Evolutionary conservation across 2,329 filamentous ascomycete species (phyloP).

Genomic region (Alternaria viburni): DNA sequence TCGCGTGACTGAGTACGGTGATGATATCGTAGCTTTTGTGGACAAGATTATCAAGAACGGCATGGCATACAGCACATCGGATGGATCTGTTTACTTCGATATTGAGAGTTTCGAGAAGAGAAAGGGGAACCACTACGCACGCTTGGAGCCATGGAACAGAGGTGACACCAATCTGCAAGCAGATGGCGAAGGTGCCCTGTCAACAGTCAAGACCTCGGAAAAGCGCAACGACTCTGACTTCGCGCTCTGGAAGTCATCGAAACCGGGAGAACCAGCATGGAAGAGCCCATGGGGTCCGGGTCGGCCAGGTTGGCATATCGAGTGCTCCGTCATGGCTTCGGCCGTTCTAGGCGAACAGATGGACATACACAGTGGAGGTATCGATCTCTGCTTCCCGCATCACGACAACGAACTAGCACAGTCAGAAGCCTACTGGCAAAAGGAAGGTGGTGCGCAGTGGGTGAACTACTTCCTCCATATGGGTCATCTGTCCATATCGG

Average conservation of each 20-base stretch:
- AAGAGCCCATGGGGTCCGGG: conserved; percentile 85
- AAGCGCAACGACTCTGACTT: conserved; percentile 86
- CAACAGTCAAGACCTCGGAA: conserved; percentile 59
- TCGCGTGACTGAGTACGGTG: conserved; percentile 89
- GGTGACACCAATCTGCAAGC: conserved; percentile 83
- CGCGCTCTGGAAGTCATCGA: conserved; percentile 91
- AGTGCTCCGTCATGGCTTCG: conserved; percentile 95
- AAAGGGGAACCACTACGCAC: conserved; percentile 79
- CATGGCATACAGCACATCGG: conserved; percentile 76
- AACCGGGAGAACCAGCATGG: conserved; percentile 92
- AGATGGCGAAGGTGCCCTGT: conserved; percentile 86
- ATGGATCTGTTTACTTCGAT: conserved; percentile 94
- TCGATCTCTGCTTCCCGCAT: conserved; percentile 87
- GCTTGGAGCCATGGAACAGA: conserved; percentile 82
- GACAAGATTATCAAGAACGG: conserved; percentile 82
- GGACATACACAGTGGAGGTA: conserved; percentile 92
- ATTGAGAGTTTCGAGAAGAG: conserved; percentile 83
- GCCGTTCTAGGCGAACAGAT: conserved; percentile 83
- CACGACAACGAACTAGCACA: conserved; percentile 84
- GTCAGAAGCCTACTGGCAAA: conserved; percentile 79
- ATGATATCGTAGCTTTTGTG: conserved; percentile 85
- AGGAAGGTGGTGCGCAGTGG: conserved; percentile 67
- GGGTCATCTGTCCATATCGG: conserved; percentile 87
- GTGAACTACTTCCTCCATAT: conserved; percentile 97
- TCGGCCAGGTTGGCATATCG: conserved; percentile 94